phyloP scores from a whole-genome alignment of 1,284 basidiomycete genomes.

The Rhodotorula sp. region DNA sequence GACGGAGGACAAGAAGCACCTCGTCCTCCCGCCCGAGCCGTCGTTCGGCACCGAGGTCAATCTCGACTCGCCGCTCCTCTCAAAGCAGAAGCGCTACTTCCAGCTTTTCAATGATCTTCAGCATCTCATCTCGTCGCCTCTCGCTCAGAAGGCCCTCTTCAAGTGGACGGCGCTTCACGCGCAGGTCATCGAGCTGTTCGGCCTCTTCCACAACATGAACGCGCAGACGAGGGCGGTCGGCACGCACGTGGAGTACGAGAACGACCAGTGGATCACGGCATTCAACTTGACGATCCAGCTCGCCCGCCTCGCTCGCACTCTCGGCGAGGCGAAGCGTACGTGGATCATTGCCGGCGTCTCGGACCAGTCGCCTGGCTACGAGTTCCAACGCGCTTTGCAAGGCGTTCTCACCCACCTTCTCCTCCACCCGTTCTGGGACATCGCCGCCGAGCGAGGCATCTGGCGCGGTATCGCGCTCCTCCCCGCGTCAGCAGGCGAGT shows the following conservation, averaged over 20 bases:
- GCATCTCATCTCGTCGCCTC: slow-evolving; percentile 43
- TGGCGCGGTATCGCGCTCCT: too few relatives aligned
- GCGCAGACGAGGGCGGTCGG: slow-evolving; percentile 78
- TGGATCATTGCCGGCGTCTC: slow-evolving; percentile 41
- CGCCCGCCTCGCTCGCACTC: slow-evolving; percentile 79
- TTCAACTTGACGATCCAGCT: slow-evolving; percentile 88
- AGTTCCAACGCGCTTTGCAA: background rate
- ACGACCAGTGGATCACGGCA: slow-evolving; percentile 88
- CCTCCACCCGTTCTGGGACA: too few relatives aligned
- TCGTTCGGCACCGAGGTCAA: slow-evolving; percentile 56
- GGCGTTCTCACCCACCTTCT: background rate
- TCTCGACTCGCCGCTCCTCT: slow-evolving; percentile 70
- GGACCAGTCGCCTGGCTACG: background rate
- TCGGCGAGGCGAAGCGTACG: slow-evolving; percentile 63
- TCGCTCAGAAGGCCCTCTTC: slow-evolving; percentile 37
- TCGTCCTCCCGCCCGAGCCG: slow-evolving; percentile 56
- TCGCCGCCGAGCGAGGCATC: too few relatives aligned
- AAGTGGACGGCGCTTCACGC: slow-evolving; percentile 8
- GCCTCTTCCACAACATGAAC: slow-evolving; percentile 88
- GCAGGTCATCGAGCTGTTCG: slow-evolving; percentile 70
- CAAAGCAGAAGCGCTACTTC: slow-evolving; percentile 84
- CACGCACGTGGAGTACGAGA: slow-evolving; percentile 88
- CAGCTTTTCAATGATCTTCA: slow-evolving; percentile 45
- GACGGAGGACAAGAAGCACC: slow-evolving; percentile 56
- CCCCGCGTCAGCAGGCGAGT: too few relatives aligned